Conservation (phyloP, 352 stramenopile genomes). For the Phytophthora pluvialis region DNA sequence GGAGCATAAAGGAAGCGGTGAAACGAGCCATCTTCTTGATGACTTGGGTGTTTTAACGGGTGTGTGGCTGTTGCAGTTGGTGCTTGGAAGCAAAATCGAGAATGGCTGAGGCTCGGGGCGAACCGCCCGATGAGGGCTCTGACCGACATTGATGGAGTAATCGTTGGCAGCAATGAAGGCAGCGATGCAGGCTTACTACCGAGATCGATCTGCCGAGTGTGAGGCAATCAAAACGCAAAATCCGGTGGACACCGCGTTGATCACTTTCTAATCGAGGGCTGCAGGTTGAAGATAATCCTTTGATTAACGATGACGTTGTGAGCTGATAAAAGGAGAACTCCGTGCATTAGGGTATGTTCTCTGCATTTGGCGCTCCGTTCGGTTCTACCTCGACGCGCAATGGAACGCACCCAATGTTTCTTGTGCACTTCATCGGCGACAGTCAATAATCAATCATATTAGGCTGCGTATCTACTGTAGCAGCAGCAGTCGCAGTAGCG, state of each 20-base stretch:
- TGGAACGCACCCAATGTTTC: too few species aligned
- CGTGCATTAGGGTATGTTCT: too few species aligned
- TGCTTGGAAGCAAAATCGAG: slow-evolving; percentile 17
- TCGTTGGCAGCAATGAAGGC: background rate
- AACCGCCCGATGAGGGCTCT: background rate
- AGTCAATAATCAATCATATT: too few species aligned
- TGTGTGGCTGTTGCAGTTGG: background rate
- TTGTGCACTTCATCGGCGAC: too few species aligned
- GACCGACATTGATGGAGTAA: slow-evolving; percentile 5
- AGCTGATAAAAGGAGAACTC: background rate
- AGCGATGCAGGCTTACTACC: slow-evolving; percentile 14
- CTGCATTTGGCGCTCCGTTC: too few species aligned
- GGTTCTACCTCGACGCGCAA: too few species aligned
- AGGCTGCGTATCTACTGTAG: too few species aligned
- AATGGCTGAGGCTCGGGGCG: slow-evolving; percentile 14
- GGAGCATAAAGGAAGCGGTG: slow-evolving; percentile 12
- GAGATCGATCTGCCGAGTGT: background rate
- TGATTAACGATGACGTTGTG: slow-evolving; percentile 17
- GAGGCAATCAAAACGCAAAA: slow-evolving; percentile 24
- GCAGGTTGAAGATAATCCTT: slow-evolving; percentile 16
- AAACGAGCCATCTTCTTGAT: slow-evolving; percentile 24
- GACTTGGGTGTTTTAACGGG: background rate
- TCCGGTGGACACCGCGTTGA: slow-evolving; percentile 12
- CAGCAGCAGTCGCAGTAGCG: too few species aligned
- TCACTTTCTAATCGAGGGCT: slow-evolving; percentile 13